Base-by-base conservation (phyloP, 352 stramenopile genomes). In the Globisporangium uncinulatum region DNA sequence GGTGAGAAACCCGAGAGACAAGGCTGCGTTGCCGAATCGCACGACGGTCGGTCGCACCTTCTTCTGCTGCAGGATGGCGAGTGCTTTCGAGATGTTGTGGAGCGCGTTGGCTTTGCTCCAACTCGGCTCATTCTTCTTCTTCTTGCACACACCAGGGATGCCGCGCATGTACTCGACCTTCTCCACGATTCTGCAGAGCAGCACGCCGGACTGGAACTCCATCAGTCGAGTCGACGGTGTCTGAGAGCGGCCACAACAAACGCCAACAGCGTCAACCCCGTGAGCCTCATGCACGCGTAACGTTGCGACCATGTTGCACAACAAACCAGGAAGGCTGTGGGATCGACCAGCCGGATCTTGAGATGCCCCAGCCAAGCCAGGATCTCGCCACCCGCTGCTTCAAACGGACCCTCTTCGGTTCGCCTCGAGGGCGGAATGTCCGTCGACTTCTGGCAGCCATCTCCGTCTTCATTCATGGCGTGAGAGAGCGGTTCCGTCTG, bases 51-150 rank as follows among this genome's bases (percentile, higher is more conserved):
- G 13, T 45, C 49, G 3, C 41, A 87, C 76, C 64, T 88, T 89
- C 42, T 87, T 89, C 44, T 73, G 62, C 54, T 83, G 69, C 1
- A 92, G 62, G 20, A 89, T 76, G 15, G 57, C 59, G 0, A 89
- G 61, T 15, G 74, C 81, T 44, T 92, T 92, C 32, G 55, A 62
- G 43, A 92, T 87, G 56, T 92, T 92, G 69, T 92, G 73, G 29
- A 92, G 58, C 1, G 76, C 66, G n/a, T 75, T 80, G 9, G 81
- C 75, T 65, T 73, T 83, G 37, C 70, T 69, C 24, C 73, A 47
- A 14, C 58, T 55, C 3, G 73, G 57, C 20, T 39, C 24, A 29
- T 29, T 29, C 24, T 29, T 29, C 24, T 29, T 39, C 34, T 74
- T 44, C 15, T 62, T 62, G 42, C 62, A 66, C 43, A 87, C 54